These are phyloP conservation scores for Phytophthora brassicae DNA, from an alignment of 352 stramenopile genomes.

Conservation along the genomic window DNA sequence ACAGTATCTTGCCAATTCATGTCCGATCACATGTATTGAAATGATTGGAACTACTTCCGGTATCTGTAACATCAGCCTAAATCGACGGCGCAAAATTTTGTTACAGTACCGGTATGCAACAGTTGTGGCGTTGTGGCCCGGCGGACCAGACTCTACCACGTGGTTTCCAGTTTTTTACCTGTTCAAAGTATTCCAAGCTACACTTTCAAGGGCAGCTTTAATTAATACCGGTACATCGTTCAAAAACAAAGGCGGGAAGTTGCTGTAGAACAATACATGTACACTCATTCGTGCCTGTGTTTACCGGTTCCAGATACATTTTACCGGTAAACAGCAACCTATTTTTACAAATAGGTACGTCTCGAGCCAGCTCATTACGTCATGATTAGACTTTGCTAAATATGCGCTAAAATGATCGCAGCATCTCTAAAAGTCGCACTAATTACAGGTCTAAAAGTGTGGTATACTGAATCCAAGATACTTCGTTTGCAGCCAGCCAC, in stretches of 20 bases:
- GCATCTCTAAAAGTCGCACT: too few relatives aligned
- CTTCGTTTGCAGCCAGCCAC: neutral
- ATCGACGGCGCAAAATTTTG: too few relatives aligned
- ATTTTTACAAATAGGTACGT: neutral
- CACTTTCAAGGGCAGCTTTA: too few relatives aligned
- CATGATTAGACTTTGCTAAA: too few relatives aligned
- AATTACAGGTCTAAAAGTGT: too few relatives aligned
- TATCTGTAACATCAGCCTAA: neutral
- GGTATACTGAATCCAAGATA: constrained; percentile 17
- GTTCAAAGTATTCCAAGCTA: constrained; percentile 1
- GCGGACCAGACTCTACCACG: constrained; percentile 23
- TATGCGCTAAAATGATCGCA: neutral
- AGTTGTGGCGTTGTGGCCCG: constrained; percentile 13
- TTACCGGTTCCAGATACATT: too few relatives aligned
- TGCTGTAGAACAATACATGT: neutral
- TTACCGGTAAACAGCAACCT: neutral
- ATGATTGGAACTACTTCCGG: neutral
- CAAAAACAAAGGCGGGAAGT: neutral
- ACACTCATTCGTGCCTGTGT: too few relatives aligned
- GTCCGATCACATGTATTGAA: neutral
- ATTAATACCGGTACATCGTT: too few relatives aligned
- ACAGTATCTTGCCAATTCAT: neutral
- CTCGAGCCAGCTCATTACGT: too few relatives aligned
- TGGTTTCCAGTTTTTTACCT: constrained; percentile 22
- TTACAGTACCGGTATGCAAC: too few relatives aligned